Evolutionary conservation across 2,329 filamentous ascomycete species (phyloP).

Genomic region (Emmonsia crescens): DNA sequence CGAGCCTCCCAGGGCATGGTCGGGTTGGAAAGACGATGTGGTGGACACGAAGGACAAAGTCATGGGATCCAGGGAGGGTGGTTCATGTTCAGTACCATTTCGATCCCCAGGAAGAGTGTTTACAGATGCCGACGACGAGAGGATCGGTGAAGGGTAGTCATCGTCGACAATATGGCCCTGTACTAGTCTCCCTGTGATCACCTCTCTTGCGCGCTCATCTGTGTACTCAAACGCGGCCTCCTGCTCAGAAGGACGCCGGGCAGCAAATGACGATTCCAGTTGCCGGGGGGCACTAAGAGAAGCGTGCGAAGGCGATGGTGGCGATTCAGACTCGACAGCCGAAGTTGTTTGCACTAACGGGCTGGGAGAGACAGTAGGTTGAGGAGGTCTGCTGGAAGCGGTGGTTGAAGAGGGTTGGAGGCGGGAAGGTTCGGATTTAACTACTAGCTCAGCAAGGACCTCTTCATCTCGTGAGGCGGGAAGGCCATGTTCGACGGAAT

Average conservation of each 20-base stretch:
- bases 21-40: conserved; percentile 58
- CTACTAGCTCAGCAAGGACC: not conserved
- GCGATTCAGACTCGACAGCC: not conserved
- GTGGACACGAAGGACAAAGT: conserved; percentile 70
- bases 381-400: not conserved
- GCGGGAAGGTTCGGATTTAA: not conserved
- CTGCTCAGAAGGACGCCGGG: conserved; percentile 32
- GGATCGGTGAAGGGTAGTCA: conserved; percentile 69
- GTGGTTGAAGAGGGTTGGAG: not conserved
- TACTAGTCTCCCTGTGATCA: conserved; percentile 80
- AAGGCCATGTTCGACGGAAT: conserved; percentile 43
- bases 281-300: not conserved
- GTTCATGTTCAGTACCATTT: conserved; percentile 35
- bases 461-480: conserved; percentile 13
- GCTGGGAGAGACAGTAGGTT: not conserved
- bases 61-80: conserved; percentile 69
- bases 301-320: not conserved
- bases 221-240: conserved; percentile 49
- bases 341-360: not conserved
- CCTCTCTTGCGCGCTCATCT: conserved; percentile 73
- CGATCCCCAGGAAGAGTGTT: conserved; percentile 43
- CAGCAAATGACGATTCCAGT: conserved; percentile 13
- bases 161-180: conserved; percentile 95
- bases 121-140: conserved; percentile 41
- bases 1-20: conserved; percentile 69